These are phyloP conservation scores for Millerago galiae DNA, from an alignment of 805 yeast species.

Conservation along the genomic window DNA sequence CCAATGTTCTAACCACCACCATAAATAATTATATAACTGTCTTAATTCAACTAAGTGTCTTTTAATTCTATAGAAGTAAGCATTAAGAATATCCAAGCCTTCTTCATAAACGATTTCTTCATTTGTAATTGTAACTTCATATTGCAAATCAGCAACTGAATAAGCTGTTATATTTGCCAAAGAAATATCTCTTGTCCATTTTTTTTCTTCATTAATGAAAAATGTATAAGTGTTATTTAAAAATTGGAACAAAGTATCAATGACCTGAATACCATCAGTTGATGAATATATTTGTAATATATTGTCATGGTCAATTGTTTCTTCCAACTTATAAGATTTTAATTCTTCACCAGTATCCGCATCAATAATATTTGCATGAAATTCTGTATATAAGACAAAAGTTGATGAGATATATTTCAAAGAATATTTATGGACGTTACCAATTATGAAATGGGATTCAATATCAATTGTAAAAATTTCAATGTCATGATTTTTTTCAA, in stretches of 20 bases:
- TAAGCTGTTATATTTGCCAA: constrained; percentile 32
- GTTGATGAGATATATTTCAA: constrained; percentile 12
- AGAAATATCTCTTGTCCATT: constrained; percentile 42
- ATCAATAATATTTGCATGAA: constrained; percentile 19
- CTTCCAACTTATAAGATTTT: constrained; percentile 14
- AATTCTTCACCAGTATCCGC: constrained; percentile 21
- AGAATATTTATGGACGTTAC: constrained; percentile 18
- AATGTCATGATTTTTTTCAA: constrained; percentile 17
- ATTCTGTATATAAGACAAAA: constrained; percentile 19
- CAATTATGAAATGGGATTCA: constrained; percentile 14
- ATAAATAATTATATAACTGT: constrained; percentile 9
- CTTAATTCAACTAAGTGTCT: constrained; percentile 22
- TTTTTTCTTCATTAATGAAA: constrained; percentile 7
- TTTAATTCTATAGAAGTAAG: constrained; percentile 27
- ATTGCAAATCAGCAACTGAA: constrained; percentile 23
- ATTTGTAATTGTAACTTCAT: constrained; percentile 16
- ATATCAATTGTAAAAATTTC: constrained; percentile 13
- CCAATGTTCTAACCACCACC: constrained; percentile 9
- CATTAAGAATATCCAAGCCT: constrained; percentile 21
- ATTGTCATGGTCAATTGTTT: constrained; percentile 4
- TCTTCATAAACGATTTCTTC: constrained; percentile 29
- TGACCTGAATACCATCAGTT: constrained; percentile 12
- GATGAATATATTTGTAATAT: not conserved
- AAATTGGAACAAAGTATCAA: constrained; percentile 12
- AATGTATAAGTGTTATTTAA: constrained; percentile 8